Base-by-base conservation (phyloP, 2,329 filamentous ascomycete species). In the Pyrenochaeta sp. region DNA sequence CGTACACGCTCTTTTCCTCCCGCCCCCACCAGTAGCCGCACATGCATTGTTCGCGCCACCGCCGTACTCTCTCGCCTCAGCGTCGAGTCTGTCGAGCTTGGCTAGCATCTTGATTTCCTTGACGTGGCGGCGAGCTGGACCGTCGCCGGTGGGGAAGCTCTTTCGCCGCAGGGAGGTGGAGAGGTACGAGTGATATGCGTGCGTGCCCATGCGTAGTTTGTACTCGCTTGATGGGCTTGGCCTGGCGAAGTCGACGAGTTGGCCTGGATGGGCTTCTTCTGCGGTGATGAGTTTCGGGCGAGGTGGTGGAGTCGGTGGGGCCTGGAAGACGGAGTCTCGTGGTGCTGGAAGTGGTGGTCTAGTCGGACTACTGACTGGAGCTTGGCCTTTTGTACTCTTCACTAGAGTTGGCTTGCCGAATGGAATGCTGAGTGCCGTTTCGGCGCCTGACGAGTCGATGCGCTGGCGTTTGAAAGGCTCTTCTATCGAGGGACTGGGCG, bases 401-500 rank as follows among this genome's bases (percentile, higher is more conserved):
- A 15, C 27, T 15, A 22, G 30, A 4, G 30, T 25, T 10, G 50
- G 15, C 10, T 30, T 51, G 37, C 48, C 22, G 25, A 40, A 28
- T 27, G 49, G 37, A 19, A 44, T 4, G 22, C n/a, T 5, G 5
- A 19, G 44, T 13, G 34, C 42, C n/a, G 34, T 34, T 19, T 53
- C 56, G 12, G 51, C 25, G n/a, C 32, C 51, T 24, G 52, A 56
- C 1, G 62, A 58, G 48, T 65, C 59, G 54, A 65, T 45, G 19
- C 59, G 51, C 15, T 62, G 54, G 15, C 54, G 45, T 37, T 65
- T 62, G 48, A 55, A 49, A n/a, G 56, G 34, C 30, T 60, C 59
- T 7, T 54, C 34, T 9, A 52, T 50, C 0, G 44, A 44, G 10
- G 51, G 27, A 5, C 40, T 42, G 2, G 52, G 47, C 1, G 56